Evolutionary conservation across 768 basidiomycete genomes (phyloP), one percentile per base, ranked within the genome.

Genomic region (Amylocystis lapponica): DNA sequence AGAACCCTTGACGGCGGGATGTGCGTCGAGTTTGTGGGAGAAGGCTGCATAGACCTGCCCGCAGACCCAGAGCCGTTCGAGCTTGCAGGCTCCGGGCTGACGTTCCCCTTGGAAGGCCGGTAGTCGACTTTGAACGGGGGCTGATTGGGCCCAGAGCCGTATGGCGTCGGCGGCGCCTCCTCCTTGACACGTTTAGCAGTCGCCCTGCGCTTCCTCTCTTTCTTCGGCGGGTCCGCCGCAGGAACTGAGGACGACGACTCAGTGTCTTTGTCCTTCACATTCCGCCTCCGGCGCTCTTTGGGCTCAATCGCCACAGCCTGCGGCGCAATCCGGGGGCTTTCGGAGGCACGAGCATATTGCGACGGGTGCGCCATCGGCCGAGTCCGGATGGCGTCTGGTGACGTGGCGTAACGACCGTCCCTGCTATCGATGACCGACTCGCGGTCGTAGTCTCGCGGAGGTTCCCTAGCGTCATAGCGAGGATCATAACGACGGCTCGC

Each of bases 1-100:
- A 94, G 75, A 2, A 76, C 66, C 6, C 93, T 74, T 10, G 79
- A 69, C 6, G 83, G 80, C 14, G 79, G 75, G 27, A 76, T 65
- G 40, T 79, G 74, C 6, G 74, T 72, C 16, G 70, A 74, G 45
- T 72, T 77, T 2, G 77, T 86, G 1, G 86, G 84, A 23, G 82
- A 86, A 2, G 83, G 85, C 51, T 85, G 84, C 30, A 80, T 68
- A 1, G 83, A 86, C 22, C 83, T 67, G 40, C 62, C 69, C 29
- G 76, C 76, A 2, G 79, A 78, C 1, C 76, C 75, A 20, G 80
- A 80, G 12, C 78, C 76, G 46, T 75, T 77, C 7, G 84, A 86
- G 57, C 83, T 84, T 44, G 70, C 63, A 16, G 78, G 73, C 51
- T 83, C 86, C 2, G 82, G 85, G 12, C 73, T 65, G 26, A 68